Conservation (phyloP, 768 basidiomycete species). For the Russula emetica region DNA sequence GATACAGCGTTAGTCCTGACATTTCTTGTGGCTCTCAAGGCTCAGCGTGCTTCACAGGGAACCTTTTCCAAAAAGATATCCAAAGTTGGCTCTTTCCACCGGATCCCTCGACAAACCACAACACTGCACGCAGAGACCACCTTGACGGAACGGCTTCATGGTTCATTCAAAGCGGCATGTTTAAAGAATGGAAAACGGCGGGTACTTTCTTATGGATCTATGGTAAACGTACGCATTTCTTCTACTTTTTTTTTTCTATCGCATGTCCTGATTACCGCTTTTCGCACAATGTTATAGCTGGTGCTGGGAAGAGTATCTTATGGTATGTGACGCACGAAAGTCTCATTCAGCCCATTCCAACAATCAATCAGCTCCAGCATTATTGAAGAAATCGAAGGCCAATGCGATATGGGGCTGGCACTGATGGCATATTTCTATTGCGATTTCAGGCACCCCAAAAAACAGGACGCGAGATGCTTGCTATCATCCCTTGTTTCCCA, state of each 20-base stretch:
- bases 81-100: not conserved
- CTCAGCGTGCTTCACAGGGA: not conserved
- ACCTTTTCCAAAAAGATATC: not conserved
- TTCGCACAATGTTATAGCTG: not conserved
- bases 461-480: not conserved
- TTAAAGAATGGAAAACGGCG: not conserved
- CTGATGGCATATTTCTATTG: not conserved
- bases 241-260: not conserved
- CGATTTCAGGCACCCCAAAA: not conserved
- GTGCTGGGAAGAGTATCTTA: too few species aligned
- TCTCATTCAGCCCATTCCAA: not conserved
- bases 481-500: not conserved
- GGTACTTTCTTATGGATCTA: not conserved
- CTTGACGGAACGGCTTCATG: not conserved
- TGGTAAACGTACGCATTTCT: not conserved
- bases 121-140: not conserved
- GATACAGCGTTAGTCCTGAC: not conserved
- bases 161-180: not conserved
- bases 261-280: not conserved
- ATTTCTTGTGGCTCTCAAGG: too few species aligned
- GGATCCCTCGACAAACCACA: constrained; percentile 7
- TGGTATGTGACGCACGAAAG: too few species aligned
- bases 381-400: not conserved
- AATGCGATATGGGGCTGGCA: not conserved
- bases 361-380: not conserved